Evolutionary conservation across 108 stramenopile genomes (phyloP).

Genomic region (Fragilariopsis cylindrus): DNA sequence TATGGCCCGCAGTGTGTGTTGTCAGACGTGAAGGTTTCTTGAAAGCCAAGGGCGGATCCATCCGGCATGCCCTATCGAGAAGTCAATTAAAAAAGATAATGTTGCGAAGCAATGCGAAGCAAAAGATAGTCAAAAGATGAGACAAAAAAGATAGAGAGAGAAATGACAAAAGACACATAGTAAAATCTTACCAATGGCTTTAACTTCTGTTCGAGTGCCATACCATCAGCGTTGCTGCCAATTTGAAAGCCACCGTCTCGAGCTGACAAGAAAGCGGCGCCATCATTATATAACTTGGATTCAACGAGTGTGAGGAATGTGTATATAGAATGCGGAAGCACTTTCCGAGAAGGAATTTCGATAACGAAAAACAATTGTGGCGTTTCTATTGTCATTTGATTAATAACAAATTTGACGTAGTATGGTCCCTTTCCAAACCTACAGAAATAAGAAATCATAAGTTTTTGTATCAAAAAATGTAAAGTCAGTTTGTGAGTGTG

Average conservation of each 20-base stretch:
- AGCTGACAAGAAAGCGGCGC: conserved; percentile 21
- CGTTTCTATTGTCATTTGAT: background rate
- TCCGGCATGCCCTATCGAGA: background rate
- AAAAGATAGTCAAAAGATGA: too few relatives aligned
- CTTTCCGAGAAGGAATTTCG: conserved; percentile 15
- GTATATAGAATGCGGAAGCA: conserved; percentile 27
- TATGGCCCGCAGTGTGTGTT: background rate
- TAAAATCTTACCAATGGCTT: background rate
- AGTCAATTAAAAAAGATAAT: too few relatives aligned
- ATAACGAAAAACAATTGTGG: conserved; percentile 16
- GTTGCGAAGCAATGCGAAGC: too few relatives aligned
- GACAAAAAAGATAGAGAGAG: too few relatives aligned
- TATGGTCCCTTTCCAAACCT: conserved; percentile 18
- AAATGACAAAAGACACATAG: too few relatives aligned
- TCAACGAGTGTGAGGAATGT: conserved; percentile 35
- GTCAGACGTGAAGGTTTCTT: background rate
- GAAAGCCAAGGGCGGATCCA: conserved; percentile 4
- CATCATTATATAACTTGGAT: conserved; percentile 23
- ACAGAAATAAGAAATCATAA: background rate
- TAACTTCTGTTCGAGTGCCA: conserved; percentile 1
- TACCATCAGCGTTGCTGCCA: background rate
- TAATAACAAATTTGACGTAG: conserved; percentile 7
- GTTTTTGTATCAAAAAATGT: background rate
- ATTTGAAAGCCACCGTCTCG: conserved; percentile 1
- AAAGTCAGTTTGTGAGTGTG: too few relatives aligned